phyloP scores from a whole-genome alignment of 176 grass and related monocot species.

The Musa beccarii region DNA sequence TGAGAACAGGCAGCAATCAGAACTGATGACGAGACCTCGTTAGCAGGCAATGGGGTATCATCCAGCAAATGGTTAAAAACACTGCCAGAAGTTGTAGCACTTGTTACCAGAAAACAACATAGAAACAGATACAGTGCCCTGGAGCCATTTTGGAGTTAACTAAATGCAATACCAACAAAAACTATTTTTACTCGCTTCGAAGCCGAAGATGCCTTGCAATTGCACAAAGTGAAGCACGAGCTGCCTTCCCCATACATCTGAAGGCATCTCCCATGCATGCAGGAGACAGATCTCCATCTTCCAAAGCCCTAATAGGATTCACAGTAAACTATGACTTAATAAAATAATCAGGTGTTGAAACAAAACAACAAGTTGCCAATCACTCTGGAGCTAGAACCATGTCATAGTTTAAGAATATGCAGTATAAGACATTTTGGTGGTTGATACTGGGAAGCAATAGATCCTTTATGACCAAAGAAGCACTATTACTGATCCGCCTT shows the following conservation, averaged over 20 bases:
- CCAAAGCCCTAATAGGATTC: slow-evolving; percentile 28
- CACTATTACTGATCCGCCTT: background rate
- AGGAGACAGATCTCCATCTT: slow-evolving; percentile 60
- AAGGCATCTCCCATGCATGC: slow-evolving; percentile 73
- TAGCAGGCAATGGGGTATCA: slow-evolving; percentile 51
- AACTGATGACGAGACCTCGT: slow-evolving; percentile 54
- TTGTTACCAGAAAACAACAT: background rate
- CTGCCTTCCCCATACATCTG: slow-evolving; percentile 55
- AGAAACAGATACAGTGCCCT: slow-evolving; percentile 10
- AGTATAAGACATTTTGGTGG: background rate
- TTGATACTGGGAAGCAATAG: background rate
- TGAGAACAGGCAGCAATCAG: slow-evolving; percentile 44
- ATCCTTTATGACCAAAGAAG: background rate
- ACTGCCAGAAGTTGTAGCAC: slow-evolving; percentile 26
- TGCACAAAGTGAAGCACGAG: slow-evolving; percentile 51
- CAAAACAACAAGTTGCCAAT: background rate
- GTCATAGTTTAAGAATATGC: background rate
- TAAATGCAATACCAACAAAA: background rate
- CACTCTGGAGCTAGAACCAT: background rate
- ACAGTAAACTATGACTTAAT: background rate
- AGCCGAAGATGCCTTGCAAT: slow-evolving; percentile 61
- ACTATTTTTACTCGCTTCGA: slow-evolving; percentile 43
- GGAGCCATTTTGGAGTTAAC: background rate
- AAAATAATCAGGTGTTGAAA: background rate
- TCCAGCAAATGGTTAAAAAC: slow-evolving; percentile 70